Evolutionary conservation across 352 stramenopile species (phyloP).

Genomic region (Phytophthora brassicae): DNA sequence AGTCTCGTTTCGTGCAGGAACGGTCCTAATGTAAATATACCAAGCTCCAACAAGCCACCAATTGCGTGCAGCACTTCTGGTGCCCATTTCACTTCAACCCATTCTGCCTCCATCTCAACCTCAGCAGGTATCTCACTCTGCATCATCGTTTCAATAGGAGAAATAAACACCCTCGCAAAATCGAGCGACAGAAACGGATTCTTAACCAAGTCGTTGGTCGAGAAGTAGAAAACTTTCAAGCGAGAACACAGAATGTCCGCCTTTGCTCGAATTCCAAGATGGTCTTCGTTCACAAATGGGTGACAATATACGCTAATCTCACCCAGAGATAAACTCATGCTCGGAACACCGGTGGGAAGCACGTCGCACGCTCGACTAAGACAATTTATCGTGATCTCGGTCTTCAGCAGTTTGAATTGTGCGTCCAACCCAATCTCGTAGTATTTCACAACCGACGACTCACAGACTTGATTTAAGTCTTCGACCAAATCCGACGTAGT

Average conservation of each 20-base stretch:
- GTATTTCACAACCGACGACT: conserved; percentile 11
- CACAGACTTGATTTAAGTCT: background rate
- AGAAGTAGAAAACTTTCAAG: conserved; percentile 50
- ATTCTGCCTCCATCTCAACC: conserved; percentile 78
- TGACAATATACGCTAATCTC: conserved; percentile 62
- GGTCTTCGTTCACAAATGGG: conserved; percentile 50
- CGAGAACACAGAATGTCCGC: conserved; percentile 62
- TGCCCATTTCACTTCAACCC: conserved; percentile 73
- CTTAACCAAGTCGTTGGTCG: conserved; percentile 20
- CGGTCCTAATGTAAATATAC: conserved; percentile 39
- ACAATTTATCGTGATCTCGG: conserved; percentile 36
- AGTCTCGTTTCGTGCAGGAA: conserved; percentile 34
- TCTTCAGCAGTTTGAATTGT: conserved; percentile 63
- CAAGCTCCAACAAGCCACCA: conserved; percentile 59
- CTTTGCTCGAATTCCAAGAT: conserved; percentile 63
- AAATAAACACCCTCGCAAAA: conserved; percentile 64
- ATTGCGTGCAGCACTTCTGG: conserved; percentile 64
- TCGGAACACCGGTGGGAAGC: conserved; percentile 49
- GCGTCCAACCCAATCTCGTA: conserved; percentile 49
- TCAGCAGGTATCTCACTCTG: conserved; percentile 38
- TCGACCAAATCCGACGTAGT: background rate
- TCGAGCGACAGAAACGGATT: conserved; percentile 64
- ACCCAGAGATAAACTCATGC: conserved; percentile 44
- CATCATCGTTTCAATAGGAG: conserved; percentile 43
- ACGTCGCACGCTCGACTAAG: conserved; percentile 44